These are phyloP conservation scores for Solanum ossicruentum DNA, from an alignment of 257 asterid genomes.

Conservation along the genomic window DNA sequence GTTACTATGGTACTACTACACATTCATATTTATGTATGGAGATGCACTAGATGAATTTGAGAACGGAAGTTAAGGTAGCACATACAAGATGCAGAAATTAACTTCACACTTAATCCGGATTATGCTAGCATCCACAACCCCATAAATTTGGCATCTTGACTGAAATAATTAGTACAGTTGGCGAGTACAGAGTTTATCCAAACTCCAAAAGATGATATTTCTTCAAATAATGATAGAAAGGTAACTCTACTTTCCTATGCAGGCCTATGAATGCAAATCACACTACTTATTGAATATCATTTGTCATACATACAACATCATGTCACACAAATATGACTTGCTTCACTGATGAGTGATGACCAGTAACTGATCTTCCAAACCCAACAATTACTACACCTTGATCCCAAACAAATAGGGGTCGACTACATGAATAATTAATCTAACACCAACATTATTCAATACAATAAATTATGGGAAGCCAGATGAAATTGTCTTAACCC, in stretches of 20 bases:
- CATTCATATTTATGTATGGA: background rate
- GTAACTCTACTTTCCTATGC: background rate
- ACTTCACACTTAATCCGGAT: background rate
- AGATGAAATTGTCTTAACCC: background rate
- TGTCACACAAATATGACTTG: background rate
- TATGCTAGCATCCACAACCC: background rate
- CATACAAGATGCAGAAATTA: background rate
- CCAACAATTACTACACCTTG: background rate
- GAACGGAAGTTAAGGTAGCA: background rate
- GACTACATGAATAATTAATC: background rate
- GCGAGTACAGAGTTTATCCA: background rate
- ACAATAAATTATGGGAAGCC: background rate
- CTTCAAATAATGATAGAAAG: background rate
- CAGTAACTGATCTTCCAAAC: background rate
- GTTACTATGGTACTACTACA: background rate
- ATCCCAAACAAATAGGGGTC: background rate
- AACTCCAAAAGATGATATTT: background rate
- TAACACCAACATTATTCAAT: background rate
- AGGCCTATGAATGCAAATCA: background rate
- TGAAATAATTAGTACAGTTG: background rate
- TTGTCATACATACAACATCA: background rate
- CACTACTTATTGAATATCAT: background rate
- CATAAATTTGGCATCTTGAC: background rate
- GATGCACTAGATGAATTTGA: background rate
- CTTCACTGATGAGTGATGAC: background rate